A percentile compares a stretch with the other conserved stretches of the same genome.
Evolutionary conservation across 257 asterid species (phyloP).

Genomic region (Solanum gandarillasii): DNA sequence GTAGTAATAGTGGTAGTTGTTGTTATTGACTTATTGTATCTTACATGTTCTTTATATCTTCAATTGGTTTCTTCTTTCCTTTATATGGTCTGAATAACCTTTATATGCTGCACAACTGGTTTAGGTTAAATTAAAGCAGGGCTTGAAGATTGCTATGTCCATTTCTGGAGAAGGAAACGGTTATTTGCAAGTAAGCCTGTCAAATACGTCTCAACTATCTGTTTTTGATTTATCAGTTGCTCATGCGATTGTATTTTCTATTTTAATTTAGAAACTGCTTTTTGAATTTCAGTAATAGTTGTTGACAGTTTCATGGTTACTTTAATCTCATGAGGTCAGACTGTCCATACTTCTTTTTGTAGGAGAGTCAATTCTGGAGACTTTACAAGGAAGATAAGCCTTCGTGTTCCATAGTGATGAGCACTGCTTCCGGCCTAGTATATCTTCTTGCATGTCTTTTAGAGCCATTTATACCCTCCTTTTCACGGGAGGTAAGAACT

Average conservation of each 20-base stretch:
- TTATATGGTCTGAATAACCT: not conserved
- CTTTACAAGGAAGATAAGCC: conserved; percentile 81
- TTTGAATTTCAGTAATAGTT: not conserved
- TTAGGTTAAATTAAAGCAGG: conserved; percentile 91
- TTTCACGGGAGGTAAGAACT: conserved; percentile 60
- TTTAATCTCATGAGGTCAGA: not conserved
- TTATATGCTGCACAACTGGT: not conserved
- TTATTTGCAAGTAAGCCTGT: conserved; percentile 67
- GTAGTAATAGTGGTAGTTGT: not conserved
- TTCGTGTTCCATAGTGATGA: conserved; percentile 74
- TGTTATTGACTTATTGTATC: not conserved
- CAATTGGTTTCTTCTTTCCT: not conserved
- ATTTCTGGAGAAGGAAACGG: conserved; percentile 91
- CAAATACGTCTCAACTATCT: not conserved
- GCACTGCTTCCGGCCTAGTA: conserved; percentile 82
- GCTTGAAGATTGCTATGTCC: conserved; percentile 84
- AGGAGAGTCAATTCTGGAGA: conserved; percentile 93
- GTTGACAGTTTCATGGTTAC: not conserved
- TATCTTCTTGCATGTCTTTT: conserved; percentile 83
- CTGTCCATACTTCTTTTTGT: conserved; percentile 2
- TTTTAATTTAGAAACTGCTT: not conserved
- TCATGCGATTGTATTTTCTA: not conserved
- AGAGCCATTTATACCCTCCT: conserved; percentile 94
- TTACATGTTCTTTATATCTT: not conserved
- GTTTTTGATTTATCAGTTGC: not conserved